These are phyloP conservation scores for Cutaneotrichosporon cyanovorans DNA, from an alignment of 1,284 basidiomycete species.

Conservation along the genomic window DNA sequence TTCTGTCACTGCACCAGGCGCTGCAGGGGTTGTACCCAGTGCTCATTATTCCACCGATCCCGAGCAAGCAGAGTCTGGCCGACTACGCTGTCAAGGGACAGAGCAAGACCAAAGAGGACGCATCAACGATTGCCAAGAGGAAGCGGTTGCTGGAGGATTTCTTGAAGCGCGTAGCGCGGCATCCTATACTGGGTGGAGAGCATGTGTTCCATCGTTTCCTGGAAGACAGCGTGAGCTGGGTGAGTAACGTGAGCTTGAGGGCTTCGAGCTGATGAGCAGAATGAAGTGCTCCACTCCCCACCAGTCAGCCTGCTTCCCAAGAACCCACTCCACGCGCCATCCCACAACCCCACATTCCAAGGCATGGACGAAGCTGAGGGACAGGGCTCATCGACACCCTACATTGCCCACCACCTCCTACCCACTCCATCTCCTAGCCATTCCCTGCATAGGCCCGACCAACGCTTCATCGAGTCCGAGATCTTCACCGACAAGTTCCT, in stretches of 20 bases:
- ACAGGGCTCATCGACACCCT: conserved; percentile 26
- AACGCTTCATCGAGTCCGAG: conserved; percentile 92
- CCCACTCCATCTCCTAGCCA: conserved; percentile 82
- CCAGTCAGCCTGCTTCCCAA: conserved; percentile 85
- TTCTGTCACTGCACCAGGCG: conserved; percentile 80
- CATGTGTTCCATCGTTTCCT: conserved; percentile 92
- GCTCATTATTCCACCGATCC: conserved; percentile 93
- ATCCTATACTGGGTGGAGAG: conserved; percentile 89
- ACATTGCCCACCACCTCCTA: conserved; percentile 51
- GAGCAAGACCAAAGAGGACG: conserved; percentile 92
- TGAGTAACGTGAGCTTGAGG: conserved; percentile 45
- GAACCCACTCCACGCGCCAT: conserved; percentile 90
- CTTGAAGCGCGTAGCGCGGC: conserved; percentile 76
- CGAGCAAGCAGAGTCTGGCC: conserved; percentile 88
- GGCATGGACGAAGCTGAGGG: conserved; percentile 28
- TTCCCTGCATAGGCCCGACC: conserved; percentile 78
- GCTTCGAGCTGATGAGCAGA: conserved; percentile 48
- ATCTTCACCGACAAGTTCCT: conserved; percentile 95
- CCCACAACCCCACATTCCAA: conserved; percentile 73
- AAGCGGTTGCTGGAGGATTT: conserved; percentile 95
- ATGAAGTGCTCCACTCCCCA: conserved; percentile 83
- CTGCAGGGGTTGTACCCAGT: conserved; percentile 88
- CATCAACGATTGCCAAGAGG: conserved; percentile 79
- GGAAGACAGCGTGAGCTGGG: conserved; percentile 93
- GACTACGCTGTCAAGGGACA: conserved; percentile 94